Percentiles rank a stretch among this genome's conserved stretches.
These are phyloP conservation scores for Bathelium albidoporum DNA, from an alignment of 495 filamentous ascomycete genomes.

Conservation along the genomic window DNA sequence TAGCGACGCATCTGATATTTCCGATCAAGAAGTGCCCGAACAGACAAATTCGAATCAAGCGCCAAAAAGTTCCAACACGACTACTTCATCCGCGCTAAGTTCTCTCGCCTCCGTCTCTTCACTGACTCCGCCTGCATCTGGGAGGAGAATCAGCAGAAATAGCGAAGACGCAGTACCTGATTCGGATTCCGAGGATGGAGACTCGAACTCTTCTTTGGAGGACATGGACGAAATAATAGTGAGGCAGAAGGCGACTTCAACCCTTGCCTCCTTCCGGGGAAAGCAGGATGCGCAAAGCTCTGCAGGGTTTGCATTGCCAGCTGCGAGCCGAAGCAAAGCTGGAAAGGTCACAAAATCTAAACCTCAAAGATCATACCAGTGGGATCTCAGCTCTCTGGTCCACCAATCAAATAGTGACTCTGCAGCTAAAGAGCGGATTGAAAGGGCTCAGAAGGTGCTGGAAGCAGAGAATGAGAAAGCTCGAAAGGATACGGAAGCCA, in stretches of 20 bases:
- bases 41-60: neutral
- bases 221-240: neutral
- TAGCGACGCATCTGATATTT: neutral
- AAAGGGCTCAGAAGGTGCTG: neutral
- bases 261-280: neutral
- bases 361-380: neutral
- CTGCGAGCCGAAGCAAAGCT: too few relatives aligned
- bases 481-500: neutral
- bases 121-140: constrained; percentile 1
- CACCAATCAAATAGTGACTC: neutral
- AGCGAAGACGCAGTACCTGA: neutral
- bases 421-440: neutral
- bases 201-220: neutral
- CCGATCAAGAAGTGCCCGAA: neutral
- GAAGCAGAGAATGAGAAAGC: neutral
- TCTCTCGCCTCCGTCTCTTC: constrained; percentile 7
- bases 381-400: neutral
- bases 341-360: neutral
- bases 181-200: constrained; percentile 1
- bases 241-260: neutral
- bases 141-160: neutral
- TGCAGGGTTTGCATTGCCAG: too few relatives aligned
- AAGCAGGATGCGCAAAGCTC: neutral
- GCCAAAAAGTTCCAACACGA: neutral
- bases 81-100: neutral